phyloP scores from a whole-genome alignment of 1,284 basidiomycete genomes.

The Moesziomyces aphidis region DNA sequence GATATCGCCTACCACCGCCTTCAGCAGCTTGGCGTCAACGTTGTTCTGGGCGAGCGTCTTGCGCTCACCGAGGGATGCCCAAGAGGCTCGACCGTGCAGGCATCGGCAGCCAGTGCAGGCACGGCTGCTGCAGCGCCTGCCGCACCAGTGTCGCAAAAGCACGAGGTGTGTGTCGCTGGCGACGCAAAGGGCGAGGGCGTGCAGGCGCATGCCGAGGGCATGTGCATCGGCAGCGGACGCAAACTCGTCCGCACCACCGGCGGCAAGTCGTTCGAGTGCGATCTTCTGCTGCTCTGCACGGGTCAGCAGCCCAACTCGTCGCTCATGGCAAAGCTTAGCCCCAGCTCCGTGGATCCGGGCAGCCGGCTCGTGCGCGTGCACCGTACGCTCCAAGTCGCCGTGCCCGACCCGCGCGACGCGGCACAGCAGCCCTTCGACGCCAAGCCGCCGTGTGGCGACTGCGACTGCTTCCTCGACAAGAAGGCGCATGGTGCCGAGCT shows the following conservation, averaged over 20 bases:
- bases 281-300: conserved; percentile 65
- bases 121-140: conserved; percentile 9
- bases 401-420: conserved; percentile 54
- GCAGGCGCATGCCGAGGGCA: conserved; percentile 47
- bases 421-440: conserved; percentile 57
- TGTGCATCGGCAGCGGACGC: conserved; percentile 52
- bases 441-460: conserved; percentile 63
- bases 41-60: conserved; percentile 64
- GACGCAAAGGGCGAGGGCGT: conserved; percentile 53
- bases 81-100: conserved; percentile 51
- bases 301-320: conserved; percentile 66
- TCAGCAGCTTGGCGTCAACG: conserved; percentile 60
- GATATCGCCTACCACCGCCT: conserved; percentile 56
- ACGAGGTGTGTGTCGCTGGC: conserved; percentile 37
- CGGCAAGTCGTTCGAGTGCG: conserved; percentile 61
- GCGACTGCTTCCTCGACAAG: conserved; percentile 67
- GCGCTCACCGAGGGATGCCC: conserved; percentile 64
- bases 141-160: not conserved
- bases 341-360: conserved; percentile 57
- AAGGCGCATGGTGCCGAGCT: conserved; percentile 48
- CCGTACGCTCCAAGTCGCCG: conserved; percentile 61
- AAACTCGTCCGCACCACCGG: conserved; percentile 63
- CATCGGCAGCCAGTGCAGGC: conserved; percentile 15
- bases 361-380: conserved; percentile 59
- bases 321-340: conserved; percentile 61